Base-by-base conservation (phyloP, 2,329 filamentous ascomycete genomes). In the Cladosporium oxysporum region DNA sequence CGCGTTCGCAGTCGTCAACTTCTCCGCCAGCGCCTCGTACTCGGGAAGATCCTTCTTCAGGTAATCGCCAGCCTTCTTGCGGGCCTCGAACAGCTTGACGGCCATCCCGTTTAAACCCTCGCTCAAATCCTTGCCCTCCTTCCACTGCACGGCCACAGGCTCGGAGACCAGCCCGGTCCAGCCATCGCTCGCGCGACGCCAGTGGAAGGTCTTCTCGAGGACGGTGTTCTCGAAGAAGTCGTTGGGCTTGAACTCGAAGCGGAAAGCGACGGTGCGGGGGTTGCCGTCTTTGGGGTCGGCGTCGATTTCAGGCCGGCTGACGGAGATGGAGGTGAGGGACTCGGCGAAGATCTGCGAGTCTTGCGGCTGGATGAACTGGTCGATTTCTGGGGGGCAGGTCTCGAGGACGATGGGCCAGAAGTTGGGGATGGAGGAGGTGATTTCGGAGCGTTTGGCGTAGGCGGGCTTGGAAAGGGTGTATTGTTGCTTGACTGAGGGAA, bases 331-430 rank as follows among this genome's bases (percentile, higher is more conserved):
- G 66, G 83, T 85, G 66, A 98, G 87, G 63, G 85, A 83, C 49
- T 86, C 84, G 69, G 89, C 85, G 66, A 98, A 86, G 68, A 95
- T 81, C 10, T 85, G 85, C 16, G 89, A 88, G 82, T 98, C 94
- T 58, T 86, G 85, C 52, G 92, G 90, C 76, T 92, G 89, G 76
- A 98, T 90, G 83, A 90, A 93, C 79, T 92, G 89, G 80, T 97
- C 93, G 72, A 99, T 86, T 69, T 97, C 92, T 57, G 86, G 84
- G 1, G 93, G 93, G 2, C 91, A 89, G 81, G 93, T 90, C 82
- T 96, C 91, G 77, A 98, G 85, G 66, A 97, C 93, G 66, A 96
- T 87, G n/a, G 91, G 85, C 95, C 95, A 98, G 87, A 98, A 99
- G 82, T 91, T 88, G 72, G 88, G 87, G 75, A 97, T 93, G 75